phyloP scores from a whole-genome alignment of 352 stramenopile genomes.

The Globisporangium recalcitrans region DNA sequence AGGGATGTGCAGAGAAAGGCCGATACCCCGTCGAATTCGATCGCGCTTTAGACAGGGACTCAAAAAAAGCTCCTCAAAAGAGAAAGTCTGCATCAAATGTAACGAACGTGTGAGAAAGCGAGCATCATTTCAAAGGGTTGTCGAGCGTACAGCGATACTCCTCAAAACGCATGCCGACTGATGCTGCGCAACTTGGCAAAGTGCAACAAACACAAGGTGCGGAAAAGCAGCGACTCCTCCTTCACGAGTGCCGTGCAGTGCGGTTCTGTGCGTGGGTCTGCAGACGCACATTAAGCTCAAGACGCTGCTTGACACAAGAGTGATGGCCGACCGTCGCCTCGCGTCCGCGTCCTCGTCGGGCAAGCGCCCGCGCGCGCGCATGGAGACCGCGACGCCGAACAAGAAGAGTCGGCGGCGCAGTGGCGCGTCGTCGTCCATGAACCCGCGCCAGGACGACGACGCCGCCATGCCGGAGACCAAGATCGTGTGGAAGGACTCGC shows the following conservation, averaged over 20 bases:
- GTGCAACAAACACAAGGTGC: too few relatives aligned
- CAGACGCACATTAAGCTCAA: not conserved
- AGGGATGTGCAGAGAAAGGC: too few relatives aligned
- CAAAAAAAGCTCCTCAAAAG: too few relatives aligned
- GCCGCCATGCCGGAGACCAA: slow-evolving; percentile 22
- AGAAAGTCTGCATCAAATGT: too few relatives aligned
- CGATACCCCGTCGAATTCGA: too few relatives aligned
- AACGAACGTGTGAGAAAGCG: too few relatives aligned
- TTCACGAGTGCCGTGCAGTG: not conserved
- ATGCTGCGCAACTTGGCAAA: too few relatives aligned
- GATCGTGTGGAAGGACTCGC: slow-evolving; percentile 82
- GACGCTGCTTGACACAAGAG: not conserved
- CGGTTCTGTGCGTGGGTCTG: not conserved
- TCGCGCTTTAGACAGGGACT: too few relatives aligned
- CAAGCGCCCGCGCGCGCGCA: slow-evolving; percentile 47
- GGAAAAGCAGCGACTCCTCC: too few relatives aligned
- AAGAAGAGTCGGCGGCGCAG: slow-evolving; percentile 8
- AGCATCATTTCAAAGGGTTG: too few relatives aligned
- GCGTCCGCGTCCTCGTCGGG: slow-evolving; percentile 9
- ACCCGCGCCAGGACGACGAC: slow-evolving; percentile 10
- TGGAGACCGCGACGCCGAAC: slow-evolving; percentile 26
- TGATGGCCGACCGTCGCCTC: slow-evolving; percentile 6
- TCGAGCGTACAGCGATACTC: too few relatives aligned
- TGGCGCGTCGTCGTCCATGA: not conserved
- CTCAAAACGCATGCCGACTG: too few relatives aligned